Evolutionary conservation across 2,329 filamentous ascomycete species (phyloP), one percentile per base, ranked within the genome.

Genomic region (Colletotrichum limetticola): DNA sequence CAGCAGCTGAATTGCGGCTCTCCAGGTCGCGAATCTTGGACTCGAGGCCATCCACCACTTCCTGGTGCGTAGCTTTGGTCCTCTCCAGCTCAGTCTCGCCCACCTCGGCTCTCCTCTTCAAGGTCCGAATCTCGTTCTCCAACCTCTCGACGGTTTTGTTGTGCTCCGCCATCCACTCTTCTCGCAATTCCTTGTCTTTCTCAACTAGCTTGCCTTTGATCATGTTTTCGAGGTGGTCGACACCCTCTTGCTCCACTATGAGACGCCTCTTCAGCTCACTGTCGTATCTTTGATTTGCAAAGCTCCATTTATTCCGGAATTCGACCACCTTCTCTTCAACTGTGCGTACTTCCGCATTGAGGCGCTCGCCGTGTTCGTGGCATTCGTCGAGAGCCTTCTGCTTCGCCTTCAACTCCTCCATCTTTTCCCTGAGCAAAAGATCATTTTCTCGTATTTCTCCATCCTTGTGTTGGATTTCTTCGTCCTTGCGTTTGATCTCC

Each of bases 271-370:
- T 30, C 7, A n/a, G 22, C 16, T 72, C 70, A 8, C 32, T 22
- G 2, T 16, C 16, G 4, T 19, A 42, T 1, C 16, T 46, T 42
- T 5, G 22, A 1, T 46, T 14, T n/a, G 66, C 66, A 8, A 2
- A n/a, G 12, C n/a, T 28, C n/a, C 63, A 37, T n/a, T 74, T 56
- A 1, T 7, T 4, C 24, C 37, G 26, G 16, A 37, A 14, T 7
- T 67, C 57, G 6, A 22, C 60, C 19, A 73, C 59, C 52, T 65
- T 8, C 22, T 57, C 30, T 28, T 64, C n/a, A 30, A 60, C 66
- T 1, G 12, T 32, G 14, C 32, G 14, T 14, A 63, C 35, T 12
- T 53, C 46, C 4, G 32, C 32, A 28, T 19, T 12, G 28, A 68
- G 46, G 19, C 12, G 9, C 16, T 53, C 19, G 28, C 55, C 66